phyloP scores from a whole-genome alignment of 495 filamentous ascomycete genomes.

The Penicillium soppii region DNA sequence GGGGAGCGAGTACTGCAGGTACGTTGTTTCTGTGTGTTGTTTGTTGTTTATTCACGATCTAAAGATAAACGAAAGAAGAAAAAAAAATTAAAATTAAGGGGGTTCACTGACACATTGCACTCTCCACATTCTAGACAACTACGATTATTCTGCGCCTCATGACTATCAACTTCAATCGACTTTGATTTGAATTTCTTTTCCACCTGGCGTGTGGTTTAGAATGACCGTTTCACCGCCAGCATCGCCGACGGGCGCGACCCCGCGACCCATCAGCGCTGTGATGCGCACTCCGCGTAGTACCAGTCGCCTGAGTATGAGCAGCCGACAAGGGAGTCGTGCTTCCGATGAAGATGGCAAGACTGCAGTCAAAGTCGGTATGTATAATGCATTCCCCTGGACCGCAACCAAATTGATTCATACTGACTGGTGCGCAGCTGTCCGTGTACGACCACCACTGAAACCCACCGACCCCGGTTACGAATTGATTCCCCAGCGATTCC shows the following conservation, averaged over 20 bases:
- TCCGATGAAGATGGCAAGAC: conserved; percentile 94
- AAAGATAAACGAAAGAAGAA: too few relatives aligned
- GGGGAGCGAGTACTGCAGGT: neutral
- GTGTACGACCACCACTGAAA: conserved; percentile 85
- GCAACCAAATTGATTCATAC: conserved; percentile 4
- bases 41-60: neutral
- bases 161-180: conserved; percentile 12
- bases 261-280: conserved; percentile 83
- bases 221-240: conserved; percentile 61
- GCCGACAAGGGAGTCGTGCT: conserved; percentile 77
- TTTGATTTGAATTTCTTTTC: conserved; percentile 12
- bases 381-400: neutral
- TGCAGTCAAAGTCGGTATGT: conserved; percentile 99
- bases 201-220: conserved; percentile 27
- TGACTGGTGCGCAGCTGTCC: conserved; percentile 66
- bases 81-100: conserved; percentile 18
- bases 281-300: conserved; percentile 77
- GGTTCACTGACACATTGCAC: conserved; percentile 1
- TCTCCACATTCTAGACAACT: conserved; percentile 20
- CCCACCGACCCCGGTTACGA: conserved; percentile 89
- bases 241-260: conserved; percentile 55
- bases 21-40: neutral
- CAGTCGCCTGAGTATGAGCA: conserved; percentile 87
- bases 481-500: conserved; percentile 92
- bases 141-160: conserved; percentile 18